Conservation (phyloP, 192 early-diverging fungal species). For the Coemansia sp. region DNA sequence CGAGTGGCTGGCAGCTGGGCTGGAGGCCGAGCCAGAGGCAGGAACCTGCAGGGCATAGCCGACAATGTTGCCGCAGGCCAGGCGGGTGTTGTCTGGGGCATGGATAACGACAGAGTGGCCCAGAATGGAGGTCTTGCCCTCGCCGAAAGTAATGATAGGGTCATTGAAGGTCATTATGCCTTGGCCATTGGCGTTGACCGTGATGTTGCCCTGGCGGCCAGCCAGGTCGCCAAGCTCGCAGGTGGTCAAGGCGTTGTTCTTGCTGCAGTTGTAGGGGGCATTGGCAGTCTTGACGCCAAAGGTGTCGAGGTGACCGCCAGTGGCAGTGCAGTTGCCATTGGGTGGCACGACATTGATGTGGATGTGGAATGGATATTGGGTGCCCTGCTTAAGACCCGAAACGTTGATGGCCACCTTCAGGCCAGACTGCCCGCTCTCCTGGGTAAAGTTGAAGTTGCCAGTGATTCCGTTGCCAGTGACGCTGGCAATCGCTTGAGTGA, state of each 20-base stretch:
- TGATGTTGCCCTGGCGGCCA: constrained; percentile 54
- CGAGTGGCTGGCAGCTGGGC: not conserved
- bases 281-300: constrained; percentile 11
- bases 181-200: constrained; percentile 18
- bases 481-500: constrained; percentile 9
- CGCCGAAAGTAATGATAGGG: constrained; percentile 38
- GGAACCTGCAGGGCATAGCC: constrained; percentile 21
- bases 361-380: constrained; percentile 46
- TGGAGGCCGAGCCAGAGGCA: constrained; percentile 1
- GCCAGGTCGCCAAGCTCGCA: constrained; percentile 60
- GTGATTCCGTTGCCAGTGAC: constrained; percentile 6
- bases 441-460: constrained; percentile 22
- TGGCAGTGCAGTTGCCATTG: constrained; percentile 49
- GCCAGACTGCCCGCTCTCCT: constrained; percentile 4
- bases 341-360: constrained; percentile 30
- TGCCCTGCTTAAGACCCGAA: constrained; percentile 26
- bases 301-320: constrained; percentile 48
- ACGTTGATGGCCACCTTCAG: constrained; percentile 24
- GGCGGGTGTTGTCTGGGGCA: constrained; percentile 44
- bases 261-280: constrained; percentile 32
- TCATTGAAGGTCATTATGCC: constrained; percentile 26
- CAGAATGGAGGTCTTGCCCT: constrained; percentile 41
- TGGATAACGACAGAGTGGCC: constrained; percentile 60
- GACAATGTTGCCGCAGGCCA: constrained; percentile 57
- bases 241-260: constrained; percentile 14